phyloP scores from a whole-genome alignment of 768 basidiomycete genomes.

The Amanita subjunquillea region DNA sequence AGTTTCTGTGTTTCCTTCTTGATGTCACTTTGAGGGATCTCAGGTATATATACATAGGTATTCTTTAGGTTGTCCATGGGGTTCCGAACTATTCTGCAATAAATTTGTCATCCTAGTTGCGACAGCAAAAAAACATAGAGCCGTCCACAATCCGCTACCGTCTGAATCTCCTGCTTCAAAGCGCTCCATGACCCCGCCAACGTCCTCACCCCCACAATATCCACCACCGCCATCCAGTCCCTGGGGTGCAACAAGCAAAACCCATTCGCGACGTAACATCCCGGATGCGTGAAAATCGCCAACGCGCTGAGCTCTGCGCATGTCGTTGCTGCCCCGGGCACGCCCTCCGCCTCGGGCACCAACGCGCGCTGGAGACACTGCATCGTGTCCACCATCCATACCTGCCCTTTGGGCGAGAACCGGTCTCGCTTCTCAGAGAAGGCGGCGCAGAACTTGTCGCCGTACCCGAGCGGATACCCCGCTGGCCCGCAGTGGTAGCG shows the following conservation, averaged over 20 bases:
- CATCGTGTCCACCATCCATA: constrained; percentile 36
- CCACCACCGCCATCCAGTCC: constrained; percentile 27
- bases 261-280: constrained; percentile 31
- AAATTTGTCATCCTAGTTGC: neutral
- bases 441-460: constrained; percentile 27
- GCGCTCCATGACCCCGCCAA: constrained; percentile 18
- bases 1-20: neutral
- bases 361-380: constrained; percentile 33
- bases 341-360: constrained; percentile 23
- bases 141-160: constrained; percentile 21
- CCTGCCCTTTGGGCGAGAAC: constrained; percentile 23
- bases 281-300: constrained; percentile 31
- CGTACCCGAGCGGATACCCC: constrained; percentile 35
- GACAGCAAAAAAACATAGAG: constrained; percentile 11
- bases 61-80: neutral
- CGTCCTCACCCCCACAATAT: constrained; percentile 23
- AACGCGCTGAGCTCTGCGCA: constrained; percentile 23
- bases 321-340: constrained; percentile 7
- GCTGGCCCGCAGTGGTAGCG: constrained; percentile 31
- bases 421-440: constrained; percentile 20
- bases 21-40: neutral
- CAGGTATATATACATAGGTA: neutral
- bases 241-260: constrained; percentile 24
- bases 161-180: constrained; percentile 18
- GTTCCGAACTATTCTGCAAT: neutral